Evolutionary conservation across 2,329 filamentous ascomycete genomes (phyloP), one percentile per base, ranked within the genome.

Genomic region (Fusarium subtropicale): DNA sequence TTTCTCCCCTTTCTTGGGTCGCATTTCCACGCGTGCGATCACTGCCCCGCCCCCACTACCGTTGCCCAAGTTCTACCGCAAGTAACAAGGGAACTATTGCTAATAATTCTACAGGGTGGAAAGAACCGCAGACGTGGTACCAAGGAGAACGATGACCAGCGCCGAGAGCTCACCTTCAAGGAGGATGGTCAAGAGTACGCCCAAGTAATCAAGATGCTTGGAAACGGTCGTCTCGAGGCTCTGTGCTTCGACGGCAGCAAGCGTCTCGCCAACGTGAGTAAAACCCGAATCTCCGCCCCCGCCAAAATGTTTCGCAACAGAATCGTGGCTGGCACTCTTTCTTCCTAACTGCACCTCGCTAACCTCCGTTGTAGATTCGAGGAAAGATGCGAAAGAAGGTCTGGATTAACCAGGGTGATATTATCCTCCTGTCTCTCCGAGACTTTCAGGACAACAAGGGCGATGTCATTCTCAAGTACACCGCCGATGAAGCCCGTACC

Each of bases 351-450:
- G 20, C 7, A 39, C 9, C 11, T 93, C 26, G 90, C 91, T 71
- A 91, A 95, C 80, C 31, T 13, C 93, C 76, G 9, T 13, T 47
- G 9, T 18, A 81, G 79, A 81, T 81, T 53, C 93, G 95, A 71
- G 95, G 95, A 84, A 98, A 99, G 85, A 92, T 99, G 77, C 91
- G 96, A 78, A 99, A 99, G 89, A 99, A 99, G 89, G 96, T 98
- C 82, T 97, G 94, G 94, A 97, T 97, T 88, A 97, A 97, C 87
- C 94, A 97, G 85, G 94, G 94, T 79, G 93, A 97, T 81, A 97
- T 97, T 80, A 94, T 95, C 80, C 88, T 95, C 46, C 86, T 95
- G 66, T 94, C 91, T 36, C 90, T 97, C 66, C 92, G 93, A 75
- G 94, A 97, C 81, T 97, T 97, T 84, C 93, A 97, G 81, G 93